Evolutionary conservation across 2,329 filamentous ascomycete species (phyloP).

Genomic region (Hyphodiscus sp.): DNA sequence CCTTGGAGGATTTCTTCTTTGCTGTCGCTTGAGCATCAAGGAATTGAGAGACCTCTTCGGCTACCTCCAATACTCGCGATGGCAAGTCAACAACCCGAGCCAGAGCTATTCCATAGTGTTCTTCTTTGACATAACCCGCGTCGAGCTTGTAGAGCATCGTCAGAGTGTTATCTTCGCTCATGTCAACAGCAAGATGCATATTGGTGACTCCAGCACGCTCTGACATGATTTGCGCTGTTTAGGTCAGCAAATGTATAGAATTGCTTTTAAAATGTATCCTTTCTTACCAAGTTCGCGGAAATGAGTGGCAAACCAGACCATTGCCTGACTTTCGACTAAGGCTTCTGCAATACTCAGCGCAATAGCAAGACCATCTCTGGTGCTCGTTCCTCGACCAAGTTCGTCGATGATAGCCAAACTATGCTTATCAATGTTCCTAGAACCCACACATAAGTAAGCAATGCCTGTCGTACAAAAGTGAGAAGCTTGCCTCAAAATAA

Average conservation of each 20-base stretch:
- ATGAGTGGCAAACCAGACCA: slow-evolving; percentile 92
- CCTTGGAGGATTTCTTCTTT: slow-evolving; percentile 52
- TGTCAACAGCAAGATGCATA: slow-evolving; percentile 71
- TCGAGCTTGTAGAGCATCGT: slow-evolving; percentile 84
- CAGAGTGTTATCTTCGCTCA: slow-evolving; percentile 52
- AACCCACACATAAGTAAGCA: background rate
- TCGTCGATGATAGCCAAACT: slow-evolving; percentile 87
- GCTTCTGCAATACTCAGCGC: slow-evolving; percentile 87
- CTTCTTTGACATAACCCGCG: slow-evolving; percentile 61
- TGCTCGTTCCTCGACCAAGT: slow-evolving; percentile 84
- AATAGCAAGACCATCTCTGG: slow-evolving; percentile 80
- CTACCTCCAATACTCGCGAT: slow-evolving; percentile 56
- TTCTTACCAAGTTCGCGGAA: slow-evolving; percentile 65
- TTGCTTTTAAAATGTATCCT: background rate
- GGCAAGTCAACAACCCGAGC: slow-evolving; percentile 73
- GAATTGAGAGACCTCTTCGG: slow-evolving; percentile 57
- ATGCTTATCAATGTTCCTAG: slow-evolving; percentile 64
- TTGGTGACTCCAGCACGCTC: slow-evolving; percentile 76
- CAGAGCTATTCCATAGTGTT: slow-evolving; percentile 78
- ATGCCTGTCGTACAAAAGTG: background rate
- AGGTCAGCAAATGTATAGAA: slow-evolving; percentile 4
- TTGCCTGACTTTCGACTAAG: slow-evolving; percentile 68
- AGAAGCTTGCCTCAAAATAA: slow-evolving; percentile 60
- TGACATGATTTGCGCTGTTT: slow-evolving; percentile 58
- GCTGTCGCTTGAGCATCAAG: slow-evolving; percentile 52